Base-by-base conservation (phyloP, 2,329 filamentous ascomycete genomes). In the Cyphellophora europaea region DNA sequence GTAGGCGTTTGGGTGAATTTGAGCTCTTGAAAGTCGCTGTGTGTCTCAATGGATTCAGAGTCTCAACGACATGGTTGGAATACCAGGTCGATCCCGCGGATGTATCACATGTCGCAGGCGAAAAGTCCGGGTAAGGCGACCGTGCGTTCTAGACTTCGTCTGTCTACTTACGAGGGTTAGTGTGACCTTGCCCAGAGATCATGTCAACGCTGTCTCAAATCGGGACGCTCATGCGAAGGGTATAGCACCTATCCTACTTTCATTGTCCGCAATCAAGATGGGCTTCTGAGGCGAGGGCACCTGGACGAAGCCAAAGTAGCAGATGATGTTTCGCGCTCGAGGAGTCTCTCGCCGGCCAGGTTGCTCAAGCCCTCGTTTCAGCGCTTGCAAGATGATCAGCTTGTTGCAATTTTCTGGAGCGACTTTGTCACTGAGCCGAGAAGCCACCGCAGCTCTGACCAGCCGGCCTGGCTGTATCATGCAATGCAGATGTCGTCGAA, bases 81-180 rank as follows among this genome's bases (percentile, higher is more conserved):
- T 31, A 13, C 29, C 29, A 31, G 29, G 29, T n/a, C 12, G 15
- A 17, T 40, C 37, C 13, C 15, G 36, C 16, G 37, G 37, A 16
- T 40, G 38, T 23, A 41, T 28, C 8, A 41, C 38, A 11, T 41
- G 38, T 23, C 37, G 38, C 17, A 18, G 38, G 6, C 36, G 38
- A 14, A 41, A 41, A 12, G 18, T 41, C 13, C 19, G 19, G 11
- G 38, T 41, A 32, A 16, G 3, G 8, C 21, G 21, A 25, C 21
- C 21, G 21, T 8, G 21, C 21, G 21, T 8, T 18, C 18, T 13
- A 2, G 13, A 6, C 4, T 12, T 15, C 5, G n/a, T 14, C 15
- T 27, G 10, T 19, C 32, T 11, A 13, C 11, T 21, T 31, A 8
- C 21, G 8, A 8, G 8, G 8, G n/a, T 23, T 11, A 41, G 38